Evolutionary conservation across 176 grass and related monocot genomes (phyloP).

Genomic region (Hordeum vulgare): DNA sequence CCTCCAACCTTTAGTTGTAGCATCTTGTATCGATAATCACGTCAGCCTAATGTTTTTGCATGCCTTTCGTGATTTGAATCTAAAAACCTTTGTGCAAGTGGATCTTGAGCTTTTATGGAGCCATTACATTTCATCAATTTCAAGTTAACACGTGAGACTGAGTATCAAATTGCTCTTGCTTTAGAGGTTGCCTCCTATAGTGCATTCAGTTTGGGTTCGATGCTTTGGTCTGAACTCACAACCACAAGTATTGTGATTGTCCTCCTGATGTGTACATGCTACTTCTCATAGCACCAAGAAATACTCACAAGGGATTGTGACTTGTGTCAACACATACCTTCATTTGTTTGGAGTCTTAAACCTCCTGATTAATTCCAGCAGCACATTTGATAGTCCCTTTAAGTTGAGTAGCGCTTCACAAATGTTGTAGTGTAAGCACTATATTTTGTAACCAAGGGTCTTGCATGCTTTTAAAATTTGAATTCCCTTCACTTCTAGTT

Average conservation of each 20-base stretch:
- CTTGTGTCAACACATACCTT: neutral
- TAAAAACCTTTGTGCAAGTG: neutral
- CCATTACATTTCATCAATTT: neutral
- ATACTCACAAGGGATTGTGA: neutral
- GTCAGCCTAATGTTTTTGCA: neutral
- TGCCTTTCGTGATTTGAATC: neutral
- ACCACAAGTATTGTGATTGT: neutral
- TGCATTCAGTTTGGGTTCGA: neutral
- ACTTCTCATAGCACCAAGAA: neutral
- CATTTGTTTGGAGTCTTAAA: neutral
- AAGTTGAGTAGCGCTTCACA: too few relatives aligned
- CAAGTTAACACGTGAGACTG: neutral
- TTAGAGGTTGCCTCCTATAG: neutral
- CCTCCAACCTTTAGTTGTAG: neutral
- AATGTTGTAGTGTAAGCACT: neutral
- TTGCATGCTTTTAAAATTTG: neutral
- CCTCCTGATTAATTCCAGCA: neutral
- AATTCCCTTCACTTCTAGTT: neutral
- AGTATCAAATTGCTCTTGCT: neutral
- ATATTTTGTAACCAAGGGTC: neutral
- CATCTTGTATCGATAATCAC: neutral
- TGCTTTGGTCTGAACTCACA: neutral
- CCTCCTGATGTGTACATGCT: neutral
- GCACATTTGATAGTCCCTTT: neutral
- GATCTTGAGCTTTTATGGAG: neutral